These are phyloP conservation scores for Tuctoria greenei DNA, from an alignment of 176 grass and related monocot species.

Conservation along the genomic window DNA sequence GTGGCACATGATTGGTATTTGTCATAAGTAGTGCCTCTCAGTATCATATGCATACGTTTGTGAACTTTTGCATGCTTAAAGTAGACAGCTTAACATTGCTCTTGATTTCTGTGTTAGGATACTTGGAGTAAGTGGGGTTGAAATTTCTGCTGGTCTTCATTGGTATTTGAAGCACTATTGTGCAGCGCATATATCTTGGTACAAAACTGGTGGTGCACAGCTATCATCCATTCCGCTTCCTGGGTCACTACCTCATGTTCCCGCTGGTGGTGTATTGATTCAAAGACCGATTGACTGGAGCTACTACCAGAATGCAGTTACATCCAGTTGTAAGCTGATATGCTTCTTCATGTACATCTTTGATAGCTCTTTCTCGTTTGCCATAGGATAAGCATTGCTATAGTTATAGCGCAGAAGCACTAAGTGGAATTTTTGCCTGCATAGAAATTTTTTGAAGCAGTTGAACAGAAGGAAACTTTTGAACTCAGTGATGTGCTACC, in stretches of 20 bases:
- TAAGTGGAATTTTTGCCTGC: background rate
- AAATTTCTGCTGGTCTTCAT: conserved; percentile 71
- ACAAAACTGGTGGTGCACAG: conserved; percentile 64
- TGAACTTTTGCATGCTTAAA: background rate
- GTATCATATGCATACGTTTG: background rate
- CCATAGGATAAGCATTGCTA: background rate
- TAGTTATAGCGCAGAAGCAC: background rate
- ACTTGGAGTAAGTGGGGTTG: conserved; percentile 55
- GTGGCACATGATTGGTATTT: background rate
- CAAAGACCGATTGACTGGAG: conserved; percentile 69
- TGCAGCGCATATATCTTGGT: conserved; percentile 60
- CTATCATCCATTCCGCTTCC: conserved; percentile 51
- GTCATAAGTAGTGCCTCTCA: background rate
- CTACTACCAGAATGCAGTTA: conserved; percentile 83
- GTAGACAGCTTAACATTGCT: background rate
- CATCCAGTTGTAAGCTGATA: conserved; percentile 69
- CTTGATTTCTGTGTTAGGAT: conserved; percentile 51
- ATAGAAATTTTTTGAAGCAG: background rate
- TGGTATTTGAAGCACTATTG: conserved; percentile 76
- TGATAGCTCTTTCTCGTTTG: background rate
- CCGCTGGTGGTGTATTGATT: conserved; percentile 47
- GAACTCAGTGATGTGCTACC: background rate
- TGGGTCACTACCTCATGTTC: conserved; percentile 60
- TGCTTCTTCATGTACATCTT: conserved; percentile 1
- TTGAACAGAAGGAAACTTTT: background rate